Evolutionary conservation across 495 filamentous ascomycete genomes (phyloP).

Genomic region (Neurospora sp.): DNA sequence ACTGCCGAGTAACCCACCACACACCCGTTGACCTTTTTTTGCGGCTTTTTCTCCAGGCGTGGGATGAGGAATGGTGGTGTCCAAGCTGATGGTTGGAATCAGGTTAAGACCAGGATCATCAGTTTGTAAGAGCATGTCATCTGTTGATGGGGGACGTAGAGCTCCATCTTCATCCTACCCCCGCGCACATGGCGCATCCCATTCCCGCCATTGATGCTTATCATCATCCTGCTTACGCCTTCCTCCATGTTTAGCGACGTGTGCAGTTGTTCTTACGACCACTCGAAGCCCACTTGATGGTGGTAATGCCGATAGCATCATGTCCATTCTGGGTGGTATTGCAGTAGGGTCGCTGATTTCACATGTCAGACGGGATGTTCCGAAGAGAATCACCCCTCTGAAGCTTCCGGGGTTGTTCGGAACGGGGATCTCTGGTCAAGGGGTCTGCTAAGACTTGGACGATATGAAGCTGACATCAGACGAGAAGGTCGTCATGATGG

Average conservation of each 20-base stretch:
- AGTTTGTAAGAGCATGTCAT: neutral
- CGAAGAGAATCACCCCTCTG: neutral
- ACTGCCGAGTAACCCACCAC: neutral
- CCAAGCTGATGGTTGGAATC: neutral
- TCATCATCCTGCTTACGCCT: neutral
- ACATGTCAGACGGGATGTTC: neutral
- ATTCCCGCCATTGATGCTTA: neutral
- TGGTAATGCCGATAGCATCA: neutral
- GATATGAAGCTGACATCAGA: neutral
- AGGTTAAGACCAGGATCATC: neutral
- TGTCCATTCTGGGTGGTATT: neutral
- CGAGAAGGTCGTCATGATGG: neutral
- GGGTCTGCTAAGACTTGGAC: neutral
- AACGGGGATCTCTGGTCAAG: neutral
- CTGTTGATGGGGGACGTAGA: neutral
- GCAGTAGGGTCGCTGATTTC: neutral
- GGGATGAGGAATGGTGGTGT: neutral
- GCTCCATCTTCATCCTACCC: neutral
- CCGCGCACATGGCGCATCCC: neutral
- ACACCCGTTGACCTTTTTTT: too few species aligned
- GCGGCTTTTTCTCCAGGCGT: neutral
- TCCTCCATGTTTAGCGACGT: neutral
- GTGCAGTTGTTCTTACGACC: neutral
- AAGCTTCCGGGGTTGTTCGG: neutral
- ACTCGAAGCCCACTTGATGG: neutral